Evolutionary conservation across 116 monocot species (phyloP).

Genomic region (Trichopus zeylanicus): DNA sequence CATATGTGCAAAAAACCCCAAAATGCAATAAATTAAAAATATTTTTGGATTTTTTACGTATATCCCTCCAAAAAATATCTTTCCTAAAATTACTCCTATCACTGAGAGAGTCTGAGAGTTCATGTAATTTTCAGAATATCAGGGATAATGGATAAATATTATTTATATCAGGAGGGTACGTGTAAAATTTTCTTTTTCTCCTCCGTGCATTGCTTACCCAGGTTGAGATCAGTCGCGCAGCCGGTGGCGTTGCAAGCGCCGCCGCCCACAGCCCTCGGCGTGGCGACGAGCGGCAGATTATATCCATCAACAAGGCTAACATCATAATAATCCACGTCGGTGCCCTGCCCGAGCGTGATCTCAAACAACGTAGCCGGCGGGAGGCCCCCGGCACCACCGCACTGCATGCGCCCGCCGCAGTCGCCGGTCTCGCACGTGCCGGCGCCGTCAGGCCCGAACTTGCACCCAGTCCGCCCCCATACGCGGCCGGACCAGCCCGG

Average conservation of each 20-base stretch:
- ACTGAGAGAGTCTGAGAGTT: no score
- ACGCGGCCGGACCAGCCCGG: slow-evolving; percentile 63
- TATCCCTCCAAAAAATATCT: neutral
- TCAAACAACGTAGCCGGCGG: slow-evolving; percentile 76
- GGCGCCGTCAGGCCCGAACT: slow-evolving; percentile 34
- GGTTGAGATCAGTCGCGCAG: slow-evolving; percentile 48
- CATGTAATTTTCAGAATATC: no score
- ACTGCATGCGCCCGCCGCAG: slow-evolving; percentile 64
- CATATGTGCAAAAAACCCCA: no score
- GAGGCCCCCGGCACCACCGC: slow-evolving; percentile 37
- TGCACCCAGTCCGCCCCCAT: slow-evolving; percentile 78
- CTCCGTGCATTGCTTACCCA: slow-evolving; percentile 18
- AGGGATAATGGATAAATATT: neutral
- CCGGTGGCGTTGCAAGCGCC: slow-evolving; percentile 45
- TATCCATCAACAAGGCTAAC: slow-evolving; percentile 83
- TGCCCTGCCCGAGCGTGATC: slow-evolving; percentile 48
- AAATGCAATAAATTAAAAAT: no score
- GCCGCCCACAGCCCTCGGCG: slow-evolving; percentile 13
- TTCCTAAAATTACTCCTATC: no score
- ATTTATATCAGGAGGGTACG: neutral
- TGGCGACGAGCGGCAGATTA: slow-evolving; percentile 54
- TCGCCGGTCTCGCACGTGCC: slow-evolving; percentile 69
- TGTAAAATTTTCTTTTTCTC: neutral
- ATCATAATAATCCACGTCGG: slow-evolving; percentile 54
- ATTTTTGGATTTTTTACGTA: no score